Evolutionary conservation across 495 filamentous ascomycete genomes (phyloP), one percentile per base, ranked within the genome.

Genomic region (Jackrogersella minutella): DNA sequence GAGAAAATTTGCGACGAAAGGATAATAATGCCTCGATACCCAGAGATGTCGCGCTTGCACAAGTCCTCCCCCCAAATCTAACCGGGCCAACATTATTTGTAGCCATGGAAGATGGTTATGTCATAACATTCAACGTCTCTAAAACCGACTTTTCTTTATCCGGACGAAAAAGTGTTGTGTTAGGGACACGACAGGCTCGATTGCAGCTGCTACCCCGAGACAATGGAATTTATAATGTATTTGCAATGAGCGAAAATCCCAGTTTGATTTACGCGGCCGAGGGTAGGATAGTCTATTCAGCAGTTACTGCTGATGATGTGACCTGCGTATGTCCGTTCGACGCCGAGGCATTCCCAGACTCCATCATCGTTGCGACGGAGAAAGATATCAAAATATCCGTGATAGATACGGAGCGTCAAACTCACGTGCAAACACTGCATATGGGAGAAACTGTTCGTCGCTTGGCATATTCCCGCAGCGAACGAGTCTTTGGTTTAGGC

Each of bases 21-120:
- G 85, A 85, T 21, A 87, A 91, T 54, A 81, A 86, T 17, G 85
- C 87, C 10, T 88, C 91, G 7, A 88, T 96, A 46, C 95, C 95
- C 3, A 84, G 93, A 16, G 93, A 92, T 44, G 84, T 98, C 3
- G 85, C 91, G 1, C 80, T 98, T 9, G 88, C 90, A 3, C 85
- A 91, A 43, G 79, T 97, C 1, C 82, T 97, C 11, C 84, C 86
- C 13, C 63, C 73, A 37, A 47, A 72, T 36, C 37, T 73, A 3
- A 66, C 77, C 31, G 81, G 81, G 0, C 88, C 92, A 1, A 97
- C 90, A 0, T 78, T 99, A 1, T 93, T 99, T 62, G 81, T 97
- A 22, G 90, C 93, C n/a, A 92, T 97, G 88, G 92, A 94, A 17
- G 94, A 97, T 76, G 95, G 95, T 21, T 91, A 90, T 68, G 90